Base-by-base conservation (phyloP, 2,329 filamentous ascomycete genomes). In the Teratosphaeria gauchensis region DNA sequence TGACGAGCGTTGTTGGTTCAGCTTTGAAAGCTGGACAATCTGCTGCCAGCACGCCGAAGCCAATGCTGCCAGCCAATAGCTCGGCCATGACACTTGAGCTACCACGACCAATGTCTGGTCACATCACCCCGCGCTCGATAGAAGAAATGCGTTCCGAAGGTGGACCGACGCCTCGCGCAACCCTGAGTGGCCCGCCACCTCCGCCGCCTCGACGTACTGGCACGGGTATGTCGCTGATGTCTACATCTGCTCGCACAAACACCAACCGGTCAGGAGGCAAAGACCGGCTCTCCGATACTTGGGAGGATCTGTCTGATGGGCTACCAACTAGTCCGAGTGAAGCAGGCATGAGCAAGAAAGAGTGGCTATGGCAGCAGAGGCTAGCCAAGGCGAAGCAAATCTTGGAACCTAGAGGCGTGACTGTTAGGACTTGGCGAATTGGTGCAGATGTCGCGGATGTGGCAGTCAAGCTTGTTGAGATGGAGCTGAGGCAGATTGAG, bases 361-460 rank as follows among this genome's bases (percentile, higher is more conserved):
- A 90, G 58, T 85, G 87, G 60, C 68, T 90, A 54, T 94, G 89
- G 89, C 78, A 80, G 61, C 80, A 85, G 58, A 76, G 89, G 48
- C 82, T 89, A 75, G 80, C 80, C 51, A 76, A 82, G 52, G 88
- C 89, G 3, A 84, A 87, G 62, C 76, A 78, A 51, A 76, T 84
- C 32, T 77, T 92, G 9, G 82, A 83, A n/a, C 75, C 77, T 4
- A 76, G 84, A 46, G 86, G 86, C 3, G 86, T 94, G 0, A 75
- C 80, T 63, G 70, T 94, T 38, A 83, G 88, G 62, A 89, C 82
- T 21, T 94, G 89, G 89, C 79, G 87, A 51, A 81, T 80, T 11
- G 89, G 89, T 0, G 77, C 79, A 31, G 89, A 94, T 74, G 86
- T 89, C 7, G 77, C 83, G 58, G 77, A 77, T 0, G 86, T 89